Base-by-base conservation (phyloP, 371 early-diverging fungal species). In the Gilbertella persicaria region DNA sequence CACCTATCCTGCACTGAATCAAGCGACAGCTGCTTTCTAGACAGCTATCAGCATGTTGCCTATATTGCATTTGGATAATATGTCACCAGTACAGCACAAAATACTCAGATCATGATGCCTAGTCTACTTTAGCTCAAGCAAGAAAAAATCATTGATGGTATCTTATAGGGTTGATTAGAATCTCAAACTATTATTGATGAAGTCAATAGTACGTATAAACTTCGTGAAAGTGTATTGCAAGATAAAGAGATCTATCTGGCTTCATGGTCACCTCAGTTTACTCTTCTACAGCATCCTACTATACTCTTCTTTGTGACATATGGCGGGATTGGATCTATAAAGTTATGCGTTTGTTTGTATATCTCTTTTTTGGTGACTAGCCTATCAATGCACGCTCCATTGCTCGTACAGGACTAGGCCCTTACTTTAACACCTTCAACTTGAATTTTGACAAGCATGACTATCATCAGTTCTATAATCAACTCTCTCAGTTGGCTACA, bases 291-390 rank as follows among this genome's bases (percentile, higher is more conserved):
- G 3, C 78, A 78, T 41, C 40, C 64, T 8, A 54, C 67, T 0
- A 66, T 58, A 1, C 19, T n/a, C 6, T 45, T 72, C 1, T 78
- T 74, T 50, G 17, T 78, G 0, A 59, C 58, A 12, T 72, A 74
- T 38, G 67, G 78, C 10, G 78, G 78, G 16, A 56, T 59, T 1
- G 66, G 56, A 3, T 68, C 1, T 66, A 57, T 28, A 20, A 48
- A 35, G 67, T 69, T 12, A 54, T 45, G 21, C 67, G 62, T 2
- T 19, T 74, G 20, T 42, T 70, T 14, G 47, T 71, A 7, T 59
- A 46, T 23, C 78, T 75, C 0, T 72, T 66, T 25, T 70, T 74
- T 46, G 72, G 60, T 2, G 78, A 78, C 39, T 75, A 78, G 40
- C 56, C 58, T 7, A 14, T 17, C 4, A 67, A 63, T 39, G 57